Percentiles rank a stretch among this genome's conserved stretches.
These are phyloP conservation scores for Colletotrichum gloeosporioides DNA, from an alignment of 2,329 filamentous ascomycete genomes.

Conservation along the genomic window DNA sequence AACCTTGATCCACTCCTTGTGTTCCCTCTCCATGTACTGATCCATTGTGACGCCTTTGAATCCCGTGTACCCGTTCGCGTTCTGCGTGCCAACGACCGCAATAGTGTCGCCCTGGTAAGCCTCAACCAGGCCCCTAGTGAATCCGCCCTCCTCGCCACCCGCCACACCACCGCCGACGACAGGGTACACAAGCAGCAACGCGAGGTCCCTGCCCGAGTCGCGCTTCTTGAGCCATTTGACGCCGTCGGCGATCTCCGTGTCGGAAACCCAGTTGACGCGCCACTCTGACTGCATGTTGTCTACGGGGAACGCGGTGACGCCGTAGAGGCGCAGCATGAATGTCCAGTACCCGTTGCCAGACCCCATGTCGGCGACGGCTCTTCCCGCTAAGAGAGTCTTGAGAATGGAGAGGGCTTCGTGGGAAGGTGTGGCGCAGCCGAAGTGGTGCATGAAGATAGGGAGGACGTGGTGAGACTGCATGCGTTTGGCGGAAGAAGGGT, in stretches of 20 bases:
- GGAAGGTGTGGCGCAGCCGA: conserved; percentile 74
- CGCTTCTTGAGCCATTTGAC: conserved; percentile 59
- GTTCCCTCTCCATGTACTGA: conserved; percentile 67
- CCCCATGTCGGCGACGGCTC: conserved; percentile 68
- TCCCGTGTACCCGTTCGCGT: conserved; percentile 75
- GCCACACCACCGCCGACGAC: conserved; percentile 69
- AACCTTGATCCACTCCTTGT: conserved; percentile 62
- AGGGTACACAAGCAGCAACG: conserved; percentile 76
- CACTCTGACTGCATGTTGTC: conserved; percentile 74
- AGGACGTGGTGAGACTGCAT: conserved; percentile 70
- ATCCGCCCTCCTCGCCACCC: conserved; percentile 66
- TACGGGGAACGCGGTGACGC: conserved; percentile 61
- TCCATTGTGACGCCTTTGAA: conserved; percentile 69
- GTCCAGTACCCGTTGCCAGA: conserved; percentile 80
- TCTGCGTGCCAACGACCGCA: conserved; percentile 78
- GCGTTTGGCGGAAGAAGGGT: conserved; percentile 54
- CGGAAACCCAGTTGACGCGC: conserved; percentile 71
- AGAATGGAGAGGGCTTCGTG: conserved; percentile 70
- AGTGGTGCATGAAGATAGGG: conserved; percentile 79
- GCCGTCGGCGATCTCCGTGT: conserved; percentile 69
- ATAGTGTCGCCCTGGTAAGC: conserved; percentile 69
- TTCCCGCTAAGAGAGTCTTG: conserved; percentile 56
- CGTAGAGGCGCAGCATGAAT: conserved; percentile 69
- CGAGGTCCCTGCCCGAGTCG: conserved; percentile 54
- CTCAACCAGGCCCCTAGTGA: conserved; percentile 66